phyloP scores from a whole-genome alignment of 208 protist species.

The Acanthamoeba triangularis region DNA sequence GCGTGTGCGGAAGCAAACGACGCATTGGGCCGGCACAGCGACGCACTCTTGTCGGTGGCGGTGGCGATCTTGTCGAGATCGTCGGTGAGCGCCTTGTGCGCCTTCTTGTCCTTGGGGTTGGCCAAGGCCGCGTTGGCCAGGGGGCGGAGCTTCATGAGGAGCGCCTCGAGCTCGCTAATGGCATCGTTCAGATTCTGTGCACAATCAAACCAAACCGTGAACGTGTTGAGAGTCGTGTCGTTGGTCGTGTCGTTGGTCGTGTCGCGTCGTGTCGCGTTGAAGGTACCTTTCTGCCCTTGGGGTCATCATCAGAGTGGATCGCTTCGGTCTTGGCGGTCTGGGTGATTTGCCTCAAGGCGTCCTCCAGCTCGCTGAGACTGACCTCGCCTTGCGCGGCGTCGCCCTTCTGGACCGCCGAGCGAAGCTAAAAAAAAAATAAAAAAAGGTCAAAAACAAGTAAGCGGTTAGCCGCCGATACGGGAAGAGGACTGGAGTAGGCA shows the following conservation, averaged over 20 bases:
- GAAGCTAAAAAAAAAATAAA: neutral
- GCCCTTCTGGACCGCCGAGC: neutral
- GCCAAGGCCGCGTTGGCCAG: neutral
- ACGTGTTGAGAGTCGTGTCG: no score
- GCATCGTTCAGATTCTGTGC: slow-evolving; percentile 11
- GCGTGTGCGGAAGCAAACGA: neutral
- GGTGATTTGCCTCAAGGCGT: slow-evolving; percentile 28
- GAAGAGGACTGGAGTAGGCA: no score
- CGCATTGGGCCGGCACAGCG: neutral
- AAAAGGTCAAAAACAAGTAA: neutral
- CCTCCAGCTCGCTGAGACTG: slow-evolving; percentile 3
- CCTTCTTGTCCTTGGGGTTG: slow-evolving; percentile 69
- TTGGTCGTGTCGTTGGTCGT: no score
- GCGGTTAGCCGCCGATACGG: neutral
- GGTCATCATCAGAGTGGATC: neutral
- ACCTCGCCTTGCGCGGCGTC: neutral
- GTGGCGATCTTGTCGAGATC: neutral
- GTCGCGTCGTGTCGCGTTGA: neutral
- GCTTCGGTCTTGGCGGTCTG: neutral
- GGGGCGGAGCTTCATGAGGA: slow-evolving; percentile 4
- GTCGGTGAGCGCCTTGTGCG: neutral
- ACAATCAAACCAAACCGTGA: neutral
- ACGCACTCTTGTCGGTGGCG: slow-evolving; percentile 11
- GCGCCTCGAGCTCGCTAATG: slow-evolving; percentile 18
- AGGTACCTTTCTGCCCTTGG: neutral